Evolutionary conservation across 1,139 yeast species (phyloP).

Genomic region (Magnusiomyces fungicola): DNA sequence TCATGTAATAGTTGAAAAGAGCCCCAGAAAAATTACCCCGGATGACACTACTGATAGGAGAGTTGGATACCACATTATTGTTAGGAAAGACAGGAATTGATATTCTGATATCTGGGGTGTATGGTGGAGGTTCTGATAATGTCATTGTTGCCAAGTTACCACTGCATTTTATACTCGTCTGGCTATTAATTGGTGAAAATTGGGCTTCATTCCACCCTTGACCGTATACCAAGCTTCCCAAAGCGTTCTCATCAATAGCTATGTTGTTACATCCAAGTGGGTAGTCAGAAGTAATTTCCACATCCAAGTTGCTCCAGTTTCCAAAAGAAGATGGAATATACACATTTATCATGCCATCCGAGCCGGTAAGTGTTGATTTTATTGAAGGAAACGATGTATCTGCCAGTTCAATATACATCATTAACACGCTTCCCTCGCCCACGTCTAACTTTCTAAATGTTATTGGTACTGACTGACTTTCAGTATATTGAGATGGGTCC

Average conservation of each 20-base stretch:
- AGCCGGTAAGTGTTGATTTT: background rate
- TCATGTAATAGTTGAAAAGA: background rate
- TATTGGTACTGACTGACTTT: background rate
- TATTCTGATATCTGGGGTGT: background rate
- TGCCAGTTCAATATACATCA: background rate
- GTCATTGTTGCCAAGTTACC: background rate
- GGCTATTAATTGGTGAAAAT: background rate
- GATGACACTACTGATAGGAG: background rate
- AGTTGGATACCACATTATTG: background rate
- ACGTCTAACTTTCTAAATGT: background rate
- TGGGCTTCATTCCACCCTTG: background rate
- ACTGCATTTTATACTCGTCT: background rate
- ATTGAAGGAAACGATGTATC: background rate
- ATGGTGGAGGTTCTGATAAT: background rate
- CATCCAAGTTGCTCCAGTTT: background rate
- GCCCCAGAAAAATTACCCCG: background rate
- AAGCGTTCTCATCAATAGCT: background rate
- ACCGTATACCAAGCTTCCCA: background rate
- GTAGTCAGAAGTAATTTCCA: background rate
- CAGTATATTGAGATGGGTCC: conserved; percentile 5
- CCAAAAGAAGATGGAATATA: background rate
- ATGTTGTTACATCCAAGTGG: background rate
- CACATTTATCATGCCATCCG: background rate
- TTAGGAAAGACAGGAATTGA: background rate
- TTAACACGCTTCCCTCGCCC: background rate